Base-by-base conservation (phyloP, 2,329 filamentous ascomycete species). In the Neopestalotiopsis sp. region DNA sequence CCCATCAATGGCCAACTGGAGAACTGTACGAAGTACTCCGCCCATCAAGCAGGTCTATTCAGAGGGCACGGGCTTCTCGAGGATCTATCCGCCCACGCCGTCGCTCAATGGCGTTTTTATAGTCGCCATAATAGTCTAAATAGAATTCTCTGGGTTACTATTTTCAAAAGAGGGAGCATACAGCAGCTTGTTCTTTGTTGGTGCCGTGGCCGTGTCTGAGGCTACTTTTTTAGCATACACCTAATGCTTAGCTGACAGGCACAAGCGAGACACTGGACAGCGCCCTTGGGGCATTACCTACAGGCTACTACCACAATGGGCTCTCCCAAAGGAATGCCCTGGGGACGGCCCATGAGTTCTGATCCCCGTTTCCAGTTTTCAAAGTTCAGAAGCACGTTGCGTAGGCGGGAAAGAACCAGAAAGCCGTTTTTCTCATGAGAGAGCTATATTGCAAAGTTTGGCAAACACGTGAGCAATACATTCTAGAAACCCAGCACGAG, bases 71-170 rank as follows among this genome's bases (percentile, higher is more conserved):
- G 45, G 45, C 45, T 30, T 20, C 34, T 62, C 59, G 34, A 62
- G 59, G 59, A 62, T 62, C 59, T 62, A 62, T 62, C 59, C 59
- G 59, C 59, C 28, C 30, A 40, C 30, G 32, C 59, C 45, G 45
- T 53, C 45, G 45, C 45, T 17, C n/a, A 53, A 53, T 53, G n/a
- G 59, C 59, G n/a, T 20, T 42, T 62, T 12, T 40, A 24, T n/a
- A 38, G 28, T 62, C 34, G 59, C 59, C 17, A 34, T 38, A 61
- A 34, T 34, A 62, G 59, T 62, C 59, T 62, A 62, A 62, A 34
- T 62, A 32, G 24, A 28, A 59, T 59, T 38, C n/a, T 34, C 17
- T 30, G 32, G 34, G 58, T 24, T n/a, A 13, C 42, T 49, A 20
- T 53, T 53, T 17, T 24, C 14, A 20, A 53, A 20, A 17, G 20